Conservation (phyloP, 2,329 filamentous ascomycete genomes). For the Hypoxylon sp. region DNA sequence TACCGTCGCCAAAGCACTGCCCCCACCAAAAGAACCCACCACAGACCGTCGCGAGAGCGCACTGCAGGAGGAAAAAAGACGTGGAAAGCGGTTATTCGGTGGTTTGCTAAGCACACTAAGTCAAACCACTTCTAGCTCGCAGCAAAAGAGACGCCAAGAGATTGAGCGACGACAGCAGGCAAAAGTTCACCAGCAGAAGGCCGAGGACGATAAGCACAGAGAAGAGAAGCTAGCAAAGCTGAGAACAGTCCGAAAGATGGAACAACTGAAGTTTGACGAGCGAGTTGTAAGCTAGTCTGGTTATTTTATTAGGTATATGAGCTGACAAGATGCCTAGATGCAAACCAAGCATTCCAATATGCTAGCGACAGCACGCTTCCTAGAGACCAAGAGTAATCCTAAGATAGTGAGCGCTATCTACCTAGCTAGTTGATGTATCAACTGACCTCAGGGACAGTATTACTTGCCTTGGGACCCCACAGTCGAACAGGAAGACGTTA, state of each 20-base stretch:
- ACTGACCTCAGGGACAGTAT: slow-evolving; percentile 68
- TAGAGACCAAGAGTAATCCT: slow-evolving; percentile 80
- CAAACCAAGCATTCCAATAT: slow-evolving; percentile 79
- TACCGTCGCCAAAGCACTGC: slow-evolving; percentile 26
- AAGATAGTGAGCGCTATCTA: slow-evolving; percentile 74
- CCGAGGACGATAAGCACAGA: slow-evolving; percentile 78
- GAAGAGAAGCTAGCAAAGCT: slow-evolving; percentile 76
- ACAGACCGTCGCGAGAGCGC: slow-evolving; percentile 60
- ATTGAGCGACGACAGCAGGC: slow-evolving; percentile 87
- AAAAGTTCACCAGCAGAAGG: slow-evolving; percentile 79
- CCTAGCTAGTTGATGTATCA: neutral
- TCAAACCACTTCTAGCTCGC: slow-evolving; percentile 74
- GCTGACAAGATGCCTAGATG: slow-evolving; percentile 70
- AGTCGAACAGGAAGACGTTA: slow-evolving; percentile 76
- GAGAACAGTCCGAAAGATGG: slow-evolving; percentile 71
- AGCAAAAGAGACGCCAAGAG: slow-evolving; percentile 80
- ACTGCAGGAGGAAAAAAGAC: slow-evolving; percentile 81
- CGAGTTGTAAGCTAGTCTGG: slow-evolving; percentile 73
- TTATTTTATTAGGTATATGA: slow-evolving; percentile 16
- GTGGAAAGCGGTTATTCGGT: slow-evolving; percentile 88
- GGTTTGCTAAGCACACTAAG: slow-evolving; percentile 83
- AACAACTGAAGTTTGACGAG: slow-evolving; percentile 83
- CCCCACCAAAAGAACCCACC: slow-evolving; percentile 36
- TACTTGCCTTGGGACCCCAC: slow-evolving; percentile 88
- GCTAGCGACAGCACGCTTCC: slow-evolving; percentile 78